These are phyloP conservation scores for Bjerkandera adusta DNA, from an alignment of 1,284 basidiomycete species.

Conservation along the genomic window DNA sequence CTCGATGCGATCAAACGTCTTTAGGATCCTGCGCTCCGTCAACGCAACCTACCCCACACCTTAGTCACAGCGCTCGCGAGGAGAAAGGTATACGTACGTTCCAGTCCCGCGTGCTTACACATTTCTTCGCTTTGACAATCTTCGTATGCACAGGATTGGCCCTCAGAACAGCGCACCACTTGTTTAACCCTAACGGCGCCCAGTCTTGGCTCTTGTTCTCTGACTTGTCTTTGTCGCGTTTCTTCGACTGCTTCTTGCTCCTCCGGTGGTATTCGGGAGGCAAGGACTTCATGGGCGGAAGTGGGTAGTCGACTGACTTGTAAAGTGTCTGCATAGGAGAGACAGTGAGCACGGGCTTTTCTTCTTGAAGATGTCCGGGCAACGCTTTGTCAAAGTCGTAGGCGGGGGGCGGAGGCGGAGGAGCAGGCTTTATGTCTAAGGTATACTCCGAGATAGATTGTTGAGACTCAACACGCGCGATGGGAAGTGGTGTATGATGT, in stretches of 20 bases:
- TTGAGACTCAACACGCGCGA: constrained; percentile 11
- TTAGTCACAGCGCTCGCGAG: not conserved
- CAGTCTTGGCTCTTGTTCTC: constrained; percentile 52
- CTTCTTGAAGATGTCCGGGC: constrained; percentile 10
- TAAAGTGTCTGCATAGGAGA: constrained; percentile 5
- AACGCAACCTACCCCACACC: constrained; percentile 61
- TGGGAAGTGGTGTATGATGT: constrained; percentile 9
- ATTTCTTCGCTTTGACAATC: constrained; percentile 68
- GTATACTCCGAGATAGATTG: constrained; percentile 1
- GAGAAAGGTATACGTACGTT: constrained; percentile 46
- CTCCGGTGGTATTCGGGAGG: constrained; percentile 65
- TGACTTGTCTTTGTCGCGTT: constrained; percentile 48
- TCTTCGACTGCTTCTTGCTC: constrained; percentile 55
- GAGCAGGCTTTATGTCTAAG: not conserved
- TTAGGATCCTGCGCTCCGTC: constrained; percentile 71
- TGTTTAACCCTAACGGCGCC: constrained; percentile 62
- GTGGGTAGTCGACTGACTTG: constrained; percentile 39
- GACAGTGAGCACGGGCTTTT: constrained; percentile 17
- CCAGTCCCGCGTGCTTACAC: constrained; percentile 77
- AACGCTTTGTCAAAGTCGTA: constrained; percentile 20
- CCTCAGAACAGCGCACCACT: constrained; percentile 67
- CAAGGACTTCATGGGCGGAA: constrained; percentile 61
- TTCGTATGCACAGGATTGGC: constrained; percentile 74
- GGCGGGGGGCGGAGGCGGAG: constrained; percentile 15
- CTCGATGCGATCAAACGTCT: constrained; percentile 87